phyloP scores from a whole-genome alignment of 2,329 filamentous ascomycete species.

The Monilinia fructigena region DNA sequence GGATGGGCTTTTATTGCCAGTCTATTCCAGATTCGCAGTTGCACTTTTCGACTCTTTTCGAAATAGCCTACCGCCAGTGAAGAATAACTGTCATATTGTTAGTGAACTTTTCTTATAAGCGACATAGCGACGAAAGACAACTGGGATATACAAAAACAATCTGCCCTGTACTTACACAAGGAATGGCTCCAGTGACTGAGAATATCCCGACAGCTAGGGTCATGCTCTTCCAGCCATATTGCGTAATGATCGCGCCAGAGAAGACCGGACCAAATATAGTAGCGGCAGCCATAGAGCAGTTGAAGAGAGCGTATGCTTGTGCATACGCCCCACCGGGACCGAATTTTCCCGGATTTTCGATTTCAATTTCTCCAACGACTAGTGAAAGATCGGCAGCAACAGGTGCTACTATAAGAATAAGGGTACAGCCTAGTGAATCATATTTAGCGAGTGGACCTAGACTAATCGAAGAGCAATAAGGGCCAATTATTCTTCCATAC shows the following conservation, averaged over 20 bases:
- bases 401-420: slow-evolving; percentile 59
- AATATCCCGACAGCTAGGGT: slow-evolving; percentile 48
- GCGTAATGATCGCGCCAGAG: slow-evolving; percentile 48
- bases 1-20: background rate
- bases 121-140: background rate
- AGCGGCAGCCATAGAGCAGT: slow-evolving; percentile 51
- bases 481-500: slow-evolving; percentile 37
- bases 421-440: slow-evolving; percentile 36
- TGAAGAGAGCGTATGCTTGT: slow-evolving; percentile 56
- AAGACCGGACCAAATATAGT: slow-evolving; percentile 52
- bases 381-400: slow-evolving; percentile 67
- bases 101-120: background rate
- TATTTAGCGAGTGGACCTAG: slow-evolving; percentile 27
- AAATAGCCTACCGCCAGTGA: slow-evolving; percentile 13
- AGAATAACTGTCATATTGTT: slow-evolving; percentile 3
- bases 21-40: background rate
- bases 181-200: slow-evolving; percentile 45
- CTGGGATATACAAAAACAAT: background rate
- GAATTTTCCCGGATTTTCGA: slow-evolving; percentile 48
- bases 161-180: slow-evolving; percentile 64
- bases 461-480: background rate
- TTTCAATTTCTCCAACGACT: slow-evolving; percentile 54
- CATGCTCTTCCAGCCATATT: slow-evolving; percentile 53
- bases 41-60: slow-evolving; percentile 26
- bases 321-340: slow-evolving; percentile 56